These are phyloP conservation scores for Physaria fendleri DNA, from an alignment of 345 rosid genomes.

Conservation along the genomic window DNA sequence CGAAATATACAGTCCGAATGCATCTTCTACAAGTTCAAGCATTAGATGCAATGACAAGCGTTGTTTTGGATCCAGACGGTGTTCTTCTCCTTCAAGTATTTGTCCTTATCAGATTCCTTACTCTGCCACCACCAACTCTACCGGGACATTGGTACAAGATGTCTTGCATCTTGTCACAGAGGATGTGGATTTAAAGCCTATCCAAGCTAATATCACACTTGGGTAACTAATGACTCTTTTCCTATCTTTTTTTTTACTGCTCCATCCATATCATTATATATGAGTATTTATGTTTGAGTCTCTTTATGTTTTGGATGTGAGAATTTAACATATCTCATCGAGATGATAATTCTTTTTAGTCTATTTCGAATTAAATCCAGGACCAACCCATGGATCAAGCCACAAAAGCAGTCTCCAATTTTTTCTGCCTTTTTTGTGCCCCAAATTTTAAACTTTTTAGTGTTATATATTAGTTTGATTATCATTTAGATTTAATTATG, in stretches of 20 bases:
- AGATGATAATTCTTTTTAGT: too few relatives aligned
- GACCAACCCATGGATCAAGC: too few relatives aligned
- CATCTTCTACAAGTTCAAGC: conserved; percentile 54
- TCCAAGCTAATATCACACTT: conserved; percentile 43
- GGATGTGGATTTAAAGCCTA: conserved; percentile 22
- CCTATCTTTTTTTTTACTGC: neutral
- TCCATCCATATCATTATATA: too few relatives aligned
- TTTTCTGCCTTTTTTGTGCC: too few relatives aligned
- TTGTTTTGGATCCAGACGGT: conserved; percentile 35
- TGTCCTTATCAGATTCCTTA: conserved; percentile 51
- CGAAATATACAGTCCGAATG: conserved; percentile 60
- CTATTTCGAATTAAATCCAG: too few relatives aligned
- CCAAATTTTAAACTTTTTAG: too few relatives aligned
- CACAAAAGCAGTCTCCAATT: too few relatives aligned
- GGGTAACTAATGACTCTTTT: conserved; percentile 39
- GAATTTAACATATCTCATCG: too few relatives aligned
- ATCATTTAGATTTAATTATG: too few relatives aligned
- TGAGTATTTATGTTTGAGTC: too few relatives aligned
- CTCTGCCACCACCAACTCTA: conserved; percentile 39
- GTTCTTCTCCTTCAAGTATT: conserved; percentile 39
- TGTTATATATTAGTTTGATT: too few relatives aligned
- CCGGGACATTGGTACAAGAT: conserved; percentile 58
- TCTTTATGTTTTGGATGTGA: too few relatives aligned
- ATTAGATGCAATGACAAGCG: conserved; percentile 49
- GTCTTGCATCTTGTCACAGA: conserved; percentile 52